Evolutionary conservation across 2,329 filamentous ascomycete genomes (phyloP).

Genomic region (Alternaria solani): DNA sequence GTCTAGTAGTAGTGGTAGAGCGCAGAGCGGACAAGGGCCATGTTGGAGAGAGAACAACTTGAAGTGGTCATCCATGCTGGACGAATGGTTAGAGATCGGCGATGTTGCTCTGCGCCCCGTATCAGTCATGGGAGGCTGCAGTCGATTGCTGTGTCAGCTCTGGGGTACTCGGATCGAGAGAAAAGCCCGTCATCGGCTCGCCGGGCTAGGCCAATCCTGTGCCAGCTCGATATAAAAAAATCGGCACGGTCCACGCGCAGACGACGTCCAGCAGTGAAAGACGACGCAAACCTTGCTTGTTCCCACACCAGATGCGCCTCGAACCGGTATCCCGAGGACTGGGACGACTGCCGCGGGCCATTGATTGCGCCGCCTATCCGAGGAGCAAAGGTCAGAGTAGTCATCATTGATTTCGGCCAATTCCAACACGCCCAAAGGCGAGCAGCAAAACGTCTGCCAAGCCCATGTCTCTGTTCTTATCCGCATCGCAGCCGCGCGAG

Average conservation of each 20-base stretch:
- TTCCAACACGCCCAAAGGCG: neutral
- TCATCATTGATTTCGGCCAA: neutral
- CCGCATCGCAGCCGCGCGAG: slow-evolving; percentile 1
- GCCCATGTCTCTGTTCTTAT: neutral
- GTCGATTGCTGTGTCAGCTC: slow-evolving; percentile 31
- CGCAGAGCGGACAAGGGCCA: slow-evolving; percentile 11
- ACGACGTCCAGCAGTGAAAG: slow-evolving; percentile 2
- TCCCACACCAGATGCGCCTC: slow-evolving; percentile 7
- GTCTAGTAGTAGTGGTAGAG: neutral
- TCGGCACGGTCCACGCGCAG: slow-evolving; percentile 12
- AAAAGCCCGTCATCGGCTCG: slow-evolving; percentile 25
- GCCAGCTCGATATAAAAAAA: slow-evolving; percentile 13
- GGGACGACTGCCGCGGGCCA: slow-evolving; percentile 4
- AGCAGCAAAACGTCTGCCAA: slow-evolving; percentile 1
- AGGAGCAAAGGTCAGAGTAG: neutral
- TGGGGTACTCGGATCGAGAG: slow-evolving; percentile 30
- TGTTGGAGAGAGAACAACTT: slow-evolving; percentile 19
- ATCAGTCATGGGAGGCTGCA: slow-evolving; percentile 20
- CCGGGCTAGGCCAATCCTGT: slow-evolving; percentile 18
- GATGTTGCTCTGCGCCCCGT: slow-evolving; percentile 31
- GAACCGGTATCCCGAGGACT: slow-evolving; percentile 9
- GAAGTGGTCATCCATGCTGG: slow-evolving; percentile 33
- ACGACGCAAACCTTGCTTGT: slow-evolving; percentile 17
- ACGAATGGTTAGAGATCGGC: slow-evolving; percentile 26
- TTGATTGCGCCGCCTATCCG: neutral